phyloP scores from a whole-genome alignment of 441 rosid genomes.

The Populus hybrid region DNA sequence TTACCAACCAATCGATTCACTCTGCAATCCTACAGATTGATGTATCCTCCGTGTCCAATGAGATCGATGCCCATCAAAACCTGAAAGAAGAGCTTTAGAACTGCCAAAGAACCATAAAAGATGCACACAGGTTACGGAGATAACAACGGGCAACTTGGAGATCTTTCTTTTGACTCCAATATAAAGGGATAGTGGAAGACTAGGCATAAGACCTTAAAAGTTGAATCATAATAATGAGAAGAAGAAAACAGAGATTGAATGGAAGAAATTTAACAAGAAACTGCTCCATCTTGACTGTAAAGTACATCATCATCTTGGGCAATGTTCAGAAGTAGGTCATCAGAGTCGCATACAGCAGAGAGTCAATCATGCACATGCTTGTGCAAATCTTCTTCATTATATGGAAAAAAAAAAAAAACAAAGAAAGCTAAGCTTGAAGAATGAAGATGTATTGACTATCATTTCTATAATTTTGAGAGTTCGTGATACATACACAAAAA shows the following conservation, averaged over 20 bases:
- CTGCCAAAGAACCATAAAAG: neutral
- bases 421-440: slow-evolving; percentile 16
- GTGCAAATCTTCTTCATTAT: neutral
- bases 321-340: too few species aligned
- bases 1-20: neutral
- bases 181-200: neutral
- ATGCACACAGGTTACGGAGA: neutral
- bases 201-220: neutral
- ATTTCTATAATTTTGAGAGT: slow-evolving; percentile 21
- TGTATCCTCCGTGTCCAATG: neutral
- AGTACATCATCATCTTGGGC: too few species aligned
- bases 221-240: neutral
- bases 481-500: slow-evolving; percentile 24
- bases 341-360: slow-evolving; percentile 8
- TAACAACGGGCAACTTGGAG: neutral
- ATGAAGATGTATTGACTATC: slow-evolving; percentile 14
- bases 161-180: neutral
- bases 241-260: neutral
- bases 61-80: neutral
- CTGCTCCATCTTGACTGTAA: neutral
- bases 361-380: neutral
- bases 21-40: neutral
- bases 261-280: neutral
- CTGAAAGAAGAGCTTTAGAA: neutral
- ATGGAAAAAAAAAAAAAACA: neutral